Evolutionary conservation across 495 filamentous ascomycete genomes (phyloP), one percentile per base, ranked within the genome.

Genomic region (Hyaloscypha variabilis): DNA sequence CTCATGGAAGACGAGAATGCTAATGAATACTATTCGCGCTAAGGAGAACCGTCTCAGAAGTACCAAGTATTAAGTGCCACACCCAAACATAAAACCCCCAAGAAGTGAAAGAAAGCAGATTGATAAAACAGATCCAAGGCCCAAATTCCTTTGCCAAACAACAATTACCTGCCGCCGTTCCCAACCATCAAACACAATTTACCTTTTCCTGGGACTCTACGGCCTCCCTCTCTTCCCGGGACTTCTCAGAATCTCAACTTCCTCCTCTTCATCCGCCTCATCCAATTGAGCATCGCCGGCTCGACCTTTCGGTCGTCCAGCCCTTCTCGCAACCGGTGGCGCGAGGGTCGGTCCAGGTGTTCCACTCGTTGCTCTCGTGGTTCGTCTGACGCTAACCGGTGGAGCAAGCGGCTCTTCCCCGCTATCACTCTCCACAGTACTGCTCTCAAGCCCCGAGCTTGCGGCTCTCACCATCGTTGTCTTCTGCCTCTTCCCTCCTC

Each of bases 231-330:
- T 58, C 55, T 36, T 58, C 13, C 1, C 55, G 4, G 55, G 55
- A 30, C 55, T 58, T n/a, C 55, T 34, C 30, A 21, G 2, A 30
- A 30, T 36, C 25, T 6, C 53, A 56, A 6, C 53, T 25, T 56
- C 53, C 53, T 58, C 55, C 28, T 58, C 55, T 28, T 36, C 55
- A 34, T 19, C 26, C 25, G 10, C 25, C 55, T 58, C 55, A 17
- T 58, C 26, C 17, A 58, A 14, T 28, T 58, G 19, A 6, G 0
- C 55, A 8, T 23, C 53, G 13, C 28, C 53, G 21, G 6, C 8
- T 30, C 21, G 25, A 19, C 10, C 19, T 58, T 23, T 58, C 25
- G 26, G 51, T 23, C 23, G 8, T 54, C 8, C 26, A 58, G n/a
- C 55, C n/a, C 26, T n/a, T 11, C 26, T 58, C 8, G 25, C n/a